Evolutionary conservation across 305 asterid genomes (phyloP).

Genomic region (Fraxinus paxiana): DNA sequence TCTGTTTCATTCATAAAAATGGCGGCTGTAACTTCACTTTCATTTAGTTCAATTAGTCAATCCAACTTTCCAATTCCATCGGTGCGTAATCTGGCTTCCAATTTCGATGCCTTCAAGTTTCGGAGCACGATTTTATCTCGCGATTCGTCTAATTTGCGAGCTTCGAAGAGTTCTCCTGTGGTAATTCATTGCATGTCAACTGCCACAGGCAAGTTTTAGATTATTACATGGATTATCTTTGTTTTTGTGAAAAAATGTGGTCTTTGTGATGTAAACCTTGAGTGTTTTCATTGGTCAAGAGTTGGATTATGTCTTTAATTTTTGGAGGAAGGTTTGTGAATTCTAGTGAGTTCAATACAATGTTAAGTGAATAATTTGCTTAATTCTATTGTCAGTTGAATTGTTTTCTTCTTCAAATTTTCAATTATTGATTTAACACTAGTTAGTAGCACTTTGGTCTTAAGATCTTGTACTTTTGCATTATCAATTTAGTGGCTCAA

Average conservation of each 20-base stretch:
- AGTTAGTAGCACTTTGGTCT: neutral
- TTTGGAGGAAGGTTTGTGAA: slow-evolving; percentile 5
- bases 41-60: slow-evolving; percentile 52
- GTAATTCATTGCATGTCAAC: slow-evolving; percentile 66
- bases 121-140: slow-evolving; percentile 30
- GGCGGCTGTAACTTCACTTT: slow-evolving; percentile 73
- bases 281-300: neutral
- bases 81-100: slow-evolving; percentile 35
- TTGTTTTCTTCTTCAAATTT: neutral
- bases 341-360: neutral
- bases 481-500: neutral
- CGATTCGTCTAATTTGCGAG: slow-evolving; percentile 29
- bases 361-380: neutral
- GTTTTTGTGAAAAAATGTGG: neutral
- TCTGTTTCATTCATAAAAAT: slow-evolving; percentile 24
- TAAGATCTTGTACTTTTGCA: neutral
- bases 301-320: neutral
- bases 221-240: neutral
- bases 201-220: slow-evolving; percentile 41
- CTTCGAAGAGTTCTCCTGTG: slow-evolving; percentile 41
- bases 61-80: slow-evolving; percentile 38
- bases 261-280: neutral
- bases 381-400: neutral
- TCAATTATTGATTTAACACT: neutral
- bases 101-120: slow-evolving; percentile 50